Conservation (phyloP, 148 eudicot species). For the Camellia sinensis region DNA sequence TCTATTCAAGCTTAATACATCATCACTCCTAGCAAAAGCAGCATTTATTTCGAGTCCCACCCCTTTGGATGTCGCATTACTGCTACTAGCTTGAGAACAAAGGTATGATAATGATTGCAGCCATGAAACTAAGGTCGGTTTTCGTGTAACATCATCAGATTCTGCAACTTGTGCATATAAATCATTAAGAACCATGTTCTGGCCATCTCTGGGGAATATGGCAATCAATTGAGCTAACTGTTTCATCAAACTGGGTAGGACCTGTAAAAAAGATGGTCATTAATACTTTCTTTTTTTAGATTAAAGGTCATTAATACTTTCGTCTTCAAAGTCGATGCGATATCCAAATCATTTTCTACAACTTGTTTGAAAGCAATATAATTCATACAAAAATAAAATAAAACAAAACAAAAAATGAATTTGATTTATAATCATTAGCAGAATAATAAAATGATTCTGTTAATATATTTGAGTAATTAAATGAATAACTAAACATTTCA, state of each 20-base stretch:
- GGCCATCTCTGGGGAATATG: slow-evolving; percentile 60
- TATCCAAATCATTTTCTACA: not conserved
- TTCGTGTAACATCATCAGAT: slow-evolving; percentile 88
- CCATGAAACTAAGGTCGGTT: slow-evolving; percentile 87
- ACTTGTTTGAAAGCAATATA: not conserved
- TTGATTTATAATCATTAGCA: no score
- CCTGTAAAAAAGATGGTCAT: slow-evolving; percentile 39
- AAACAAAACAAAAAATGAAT: no score
- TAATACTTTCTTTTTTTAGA: not conserved
- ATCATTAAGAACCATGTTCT: slow-evolving; percentile 61
- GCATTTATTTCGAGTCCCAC: slow-evolving; percentile 20
- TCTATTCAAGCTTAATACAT: slow-evolving; percentile 33
- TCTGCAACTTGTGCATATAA: slow-evolving; percentile 80
- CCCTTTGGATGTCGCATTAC: slow-evolving; percentile 16
- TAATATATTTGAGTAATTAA: no score
- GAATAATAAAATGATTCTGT: no score
- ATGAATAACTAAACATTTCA: no score
- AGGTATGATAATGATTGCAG: slow-evolving; percentile 81
- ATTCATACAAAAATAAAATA: not conserved
- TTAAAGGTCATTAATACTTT: not conserved
- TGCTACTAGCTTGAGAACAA: slow-evolving; percentile 47
- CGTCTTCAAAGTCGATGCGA: not conserved
- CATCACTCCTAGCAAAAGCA: slow-evolving; percentile 23
- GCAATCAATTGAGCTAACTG: slow-evolving; percentile 59
- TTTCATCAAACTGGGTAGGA: slow-evolving; percentile 83